Base-by-base conservation (phyloP, 306 rosid genomes). In the Fragaria iinumae region DNA sequence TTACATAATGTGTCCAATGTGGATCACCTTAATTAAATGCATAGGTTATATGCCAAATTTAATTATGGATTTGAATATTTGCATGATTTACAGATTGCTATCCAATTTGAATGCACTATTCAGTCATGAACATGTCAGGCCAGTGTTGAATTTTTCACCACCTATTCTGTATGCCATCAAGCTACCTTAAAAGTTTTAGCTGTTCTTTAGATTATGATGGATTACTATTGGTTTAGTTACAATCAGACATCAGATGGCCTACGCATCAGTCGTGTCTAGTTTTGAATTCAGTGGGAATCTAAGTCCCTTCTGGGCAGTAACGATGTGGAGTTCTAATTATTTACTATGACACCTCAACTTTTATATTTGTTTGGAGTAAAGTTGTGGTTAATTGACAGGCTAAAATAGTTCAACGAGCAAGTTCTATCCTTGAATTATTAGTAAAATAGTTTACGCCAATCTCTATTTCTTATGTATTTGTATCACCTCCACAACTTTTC, bases 401-500 rank as follows among this genome's bases (percentile, higher is more conserved):
- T 44, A 49, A 38, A 55, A 38, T 41, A 66, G 63, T 81, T 75
- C 25, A 29, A 48, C 1, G 41, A 73, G 55, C 70, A 6, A 38
- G 32, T 60, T 29, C 38, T 50, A 48, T 63, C 47, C 76, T 77
- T 76, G 64, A 25, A 18, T 78, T 70, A 25, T 74, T 64, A 5
- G 43, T 49, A 79, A 3, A 57, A 69, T n/a, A 21, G 64, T 79
- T 78, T 63, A 69, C 27, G 27, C 68, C 63, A 36, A 60, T 72
- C 69, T 77, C n/a, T 77, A 69, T 41, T 13, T 29, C 52, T 81
- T 25, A 87, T 65, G 16, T 43, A 59, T 67, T 25, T 50, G 45
- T 45, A 38, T 13, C 55, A 77, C 63, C 45, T 57, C 63, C 56
- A 34, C 64, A 83, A 82, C 79, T 71, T 78, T 78, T 71, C 86